Evolutionary conservation across 179 eudicot species (phyloP), one percentile per base, ranked within the genome.

Genomic region (Carnegiea gigantea): DNA sequence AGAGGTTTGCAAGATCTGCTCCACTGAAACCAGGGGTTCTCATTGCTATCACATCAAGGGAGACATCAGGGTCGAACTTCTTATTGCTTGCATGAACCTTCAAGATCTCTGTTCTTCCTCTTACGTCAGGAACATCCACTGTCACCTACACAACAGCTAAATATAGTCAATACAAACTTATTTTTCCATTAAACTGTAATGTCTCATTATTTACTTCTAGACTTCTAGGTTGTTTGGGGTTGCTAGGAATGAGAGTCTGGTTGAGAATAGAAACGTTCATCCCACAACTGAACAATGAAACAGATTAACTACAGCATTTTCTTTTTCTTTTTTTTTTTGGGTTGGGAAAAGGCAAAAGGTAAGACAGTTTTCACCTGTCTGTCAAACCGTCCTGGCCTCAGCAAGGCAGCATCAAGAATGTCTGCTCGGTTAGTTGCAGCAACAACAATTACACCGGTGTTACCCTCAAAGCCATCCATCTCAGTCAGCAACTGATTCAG

Each of bases 401-500:
- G 81, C 73, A 96, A 84, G 48, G 99, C 99, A 79, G 97, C 92
- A 83, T 96, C 99, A 51, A 96, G 97, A 90, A 96, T 96, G 85
- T 96, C 99, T 6, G 99, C 98, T 73, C 99, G 86, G 74, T 96
- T 96, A 76, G 99, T 96, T 7, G 98, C 99, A 74, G 99, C 99
- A 89, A 96, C 73, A 13, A 96, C 99, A 64, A 96, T 93, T 5
- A 96, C 86, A 78, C 99, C 99, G 6, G 99, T 94, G 86, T 94
- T 96, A 70, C 98, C 98, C 85, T 94, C 99, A 81, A 96, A 96
- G 10, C 99, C 99, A 84, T 96, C 99, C 99, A 96, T 96, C 88
- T 96, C 99, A 43, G 98, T 94, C 87, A 96, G 87, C 82, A 96
- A 96, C 87, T 96, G 99, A 81, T 96, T 96, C 43, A 96, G 90